Percentiles rank a stretch among this genome's conserved stretches.
These are phyloP conservation scores for Tetracladium setigerum DNA, from an alignment of 495 filamentous ascomycete genomes.

Conservation along the genomic window DNA sequence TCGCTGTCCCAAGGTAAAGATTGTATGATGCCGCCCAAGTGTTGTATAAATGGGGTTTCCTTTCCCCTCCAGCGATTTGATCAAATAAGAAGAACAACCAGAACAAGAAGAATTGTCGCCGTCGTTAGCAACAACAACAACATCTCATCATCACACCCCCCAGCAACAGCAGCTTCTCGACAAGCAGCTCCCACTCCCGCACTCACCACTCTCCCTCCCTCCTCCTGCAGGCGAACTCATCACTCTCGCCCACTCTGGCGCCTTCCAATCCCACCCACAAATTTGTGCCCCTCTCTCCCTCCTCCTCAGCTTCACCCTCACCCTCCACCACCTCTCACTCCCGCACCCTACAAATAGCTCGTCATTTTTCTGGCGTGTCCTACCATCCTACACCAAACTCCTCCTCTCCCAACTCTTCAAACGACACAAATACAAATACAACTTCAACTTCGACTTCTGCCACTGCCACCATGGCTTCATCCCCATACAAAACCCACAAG, in stretches of 20 bases:
- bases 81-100: too few relatives aligned
- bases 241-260: slow-evolving; percentile 18
- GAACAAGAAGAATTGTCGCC: too few relatives aligned
- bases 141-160: not conserved
- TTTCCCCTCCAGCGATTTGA: too few relatives aligned
- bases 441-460: slow-evolving; percentile 33
- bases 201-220: not conserved
- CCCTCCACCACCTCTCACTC: slow-evolving; percentile 28
- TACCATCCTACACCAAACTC: slow-evolving; percentile 41
- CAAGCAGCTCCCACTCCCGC: not conserved
- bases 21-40: too few relatives aligned
- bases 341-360: slow-evolving; percentile 47
- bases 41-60: too few relatives aligned
- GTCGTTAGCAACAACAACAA: too few relatives aligned
- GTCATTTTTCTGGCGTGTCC: slow-evolving; percentile 41
- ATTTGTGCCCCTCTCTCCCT: slow-evolving; percentile 28
- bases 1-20: too few relatives aligned
- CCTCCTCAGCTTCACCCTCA: slow-evolving; percentile 24
- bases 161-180: not conserved
- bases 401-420: slow-evolving; percentile 14
- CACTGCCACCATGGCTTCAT: slow-evolving; percentile 36
- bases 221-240: slow-evolving; percentile 4
- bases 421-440: slow-evolving; percentile 28
- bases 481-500: slow-evolving; percentile 67
- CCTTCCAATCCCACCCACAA: slow-evolving; percentile 33